Conservation (phyloP, 805 yeast species). For the Kazachstania martiniae region DNA sequence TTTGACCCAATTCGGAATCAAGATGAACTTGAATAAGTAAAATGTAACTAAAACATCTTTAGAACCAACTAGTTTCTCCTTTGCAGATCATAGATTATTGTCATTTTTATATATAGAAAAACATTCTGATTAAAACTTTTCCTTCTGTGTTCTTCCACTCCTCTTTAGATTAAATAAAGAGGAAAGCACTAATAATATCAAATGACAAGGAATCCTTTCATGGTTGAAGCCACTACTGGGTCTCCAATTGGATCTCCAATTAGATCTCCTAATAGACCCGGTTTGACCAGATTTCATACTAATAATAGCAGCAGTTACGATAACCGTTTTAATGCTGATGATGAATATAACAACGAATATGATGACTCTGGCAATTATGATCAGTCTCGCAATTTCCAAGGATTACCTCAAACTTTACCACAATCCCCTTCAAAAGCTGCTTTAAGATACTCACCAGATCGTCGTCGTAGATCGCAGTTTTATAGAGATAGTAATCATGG, state of each 20-base stretch:
- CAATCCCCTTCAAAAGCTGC: constrained; percentile 33
- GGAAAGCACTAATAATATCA: no score
- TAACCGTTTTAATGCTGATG: constrained; percentile 1
- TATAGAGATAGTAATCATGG: constrained; percentile 24
- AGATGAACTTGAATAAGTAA: neutral
- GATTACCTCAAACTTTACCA: constrained; percentile 25
- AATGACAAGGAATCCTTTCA: constrained; percentile 28
- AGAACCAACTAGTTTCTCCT: no score
- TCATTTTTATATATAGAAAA: no score
- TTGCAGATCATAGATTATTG: no score
- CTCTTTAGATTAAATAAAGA: no score
- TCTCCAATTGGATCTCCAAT: constrained; percentile 20
- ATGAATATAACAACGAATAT: constrained; percentile 8
- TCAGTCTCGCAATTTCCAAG: constrained; percentile 25
- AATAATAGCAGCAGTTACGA: constrained; percentile 13
- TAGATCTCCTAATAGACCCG: constrained; percentile 19
- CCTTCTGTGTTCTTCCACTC: no score
- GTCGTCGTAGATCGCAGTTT: constrained; percentile 26
- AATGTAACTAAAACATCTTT: neutral
- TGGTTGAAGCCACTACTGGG: no score
- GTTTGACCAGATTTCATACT: constrained; percentile 20
- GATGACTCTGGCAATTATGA: no score
- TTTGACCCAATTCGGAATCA: constrained; percentile 8
- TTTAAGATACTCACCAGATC: constrained; percentile 30
- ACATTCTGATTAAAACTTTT: no score